phyloP scores from a whole-genome alignment of 2,329 filamentous ascomycete species.

The Ampelomyces quisqualis region DNA sequence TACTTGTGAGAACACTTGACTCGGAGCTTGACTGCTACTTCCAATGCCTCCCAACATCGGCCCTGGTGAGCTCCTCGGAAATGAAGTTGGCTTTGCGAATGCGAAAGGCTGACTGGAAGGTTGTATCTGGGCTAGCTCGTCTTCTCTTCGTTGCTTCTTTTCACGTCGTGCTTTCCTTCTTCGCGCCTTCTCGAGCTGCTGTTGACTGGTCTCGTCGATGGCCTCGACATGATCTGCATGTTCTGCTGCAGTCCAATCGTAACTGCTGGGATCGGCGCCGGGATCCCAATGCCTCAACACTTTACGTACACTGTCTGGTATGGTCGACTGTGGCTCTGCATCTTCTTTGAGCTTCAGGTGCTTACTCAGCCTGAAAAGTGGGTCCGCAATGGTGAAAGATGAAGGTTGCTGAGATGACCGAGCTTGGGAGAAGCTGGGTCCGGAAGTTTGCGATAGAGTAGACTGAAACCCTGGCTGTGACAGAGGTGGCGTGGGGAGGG shows the following conservation, averaged over 20 bases:
- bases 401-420: constrained; percentile 15
- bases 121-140: constrained; percentile 26
- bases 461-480: constrained; percentile 5
- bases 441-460: constrained; percentile 6
- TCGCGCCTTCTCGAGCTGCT: constrained; percentile 42
- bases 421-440: constrained; percentile 1
- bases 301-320: constrained; percentile 38
- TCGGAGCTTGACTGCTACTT: constrained; percentile 30
- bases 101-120: constrained; percentile 22
- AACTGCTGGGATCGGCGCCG: constrained; percentile 41
- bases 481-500: background rate
- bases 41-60: constrained; percentile 20
- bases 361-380: constrained; percentile 38
- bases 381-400: constrained; percentile 19
- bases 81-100: constrained; percentile 1
- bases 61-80: constrained; percentile 32
- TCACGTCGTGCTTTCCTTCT: constrained; percentile 45
- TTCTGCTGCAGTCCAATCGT: constrained; percentile 45
- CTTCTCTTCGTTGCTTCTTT: constrained; percentile 45
- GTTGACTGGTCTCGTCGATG: constrained; percentile 40
- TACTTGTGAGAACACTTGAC: constrained; percentile 7
- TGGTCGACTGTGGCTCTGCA: constrained; percentile 10
- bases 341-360: constrained; percentile 41
- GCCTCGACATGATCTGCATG: constrained; percentile 27
- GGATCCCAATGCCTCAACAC: constrained; percentile 48